phyloP scores from a whole-genome alignment of 495 filamentous ascomycete species.

The Ramalina intermedia region DNA sequence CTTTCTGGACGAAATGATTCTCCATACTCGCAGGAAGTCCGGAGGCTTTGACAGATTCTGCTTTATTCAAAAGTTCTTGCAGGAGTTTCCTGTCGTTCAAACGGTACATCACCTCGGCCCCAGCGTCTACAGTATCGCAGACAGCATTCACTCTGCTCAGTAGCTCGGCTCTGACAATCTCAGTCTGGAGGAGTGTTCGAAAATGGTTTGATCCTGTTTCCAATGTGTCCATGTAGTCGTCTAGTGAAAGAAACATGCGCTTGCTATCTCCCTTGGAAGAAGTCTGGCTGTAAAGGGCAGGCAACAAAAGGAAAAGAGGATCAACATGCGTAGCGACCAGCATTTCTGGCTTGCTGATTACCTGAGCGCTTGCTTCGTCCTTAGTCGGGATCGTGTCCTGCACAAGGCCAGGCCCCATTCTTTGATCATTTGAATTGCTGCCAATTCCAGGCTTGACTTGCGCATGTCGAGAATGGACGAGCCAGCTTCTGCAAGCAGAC shows the following conservation, averaged over 20 bases:
- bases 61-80: slow-evolving; percentile 54
- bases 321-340: slow-evolving; percentile 76
- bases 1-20: slow-evolving; percentile 62
- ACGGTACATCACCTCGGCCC: slow-evolving; percentile 70
- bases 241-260: slow-evolving; percentile 57
- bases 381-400: neutral
- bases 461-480: slow-evolving; percentile 18
- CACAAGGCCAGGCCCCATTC: too few relatives aligned
- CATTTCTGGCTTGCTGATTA: slow-evolving; percentile 50
- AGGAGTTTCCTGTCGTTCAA: slow-evolving; percentile 56
- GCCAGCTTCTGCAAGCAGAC: slow-evolving; percentile 48
- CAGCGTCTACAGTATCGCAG: slow-evolving; percentile 67
- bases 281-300: slow-evolving; percentile 37
- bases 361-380: slow-evolving; percentile 18
- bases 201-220: slow-evolving; percentile 41
- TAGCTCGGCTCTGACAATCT: slow-evolving; percentile 26
- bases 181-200: slow-evolving; percentile 38
- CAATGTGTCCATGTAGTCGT: slow-evolving; percentile 66
- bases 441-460: neutral
- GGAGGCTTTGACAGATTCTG: slow-evolving; percentile 45
- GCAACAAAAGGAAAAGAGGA: slow-evolving; percentile 68
- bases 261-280: slow-evolving; percentile 30
- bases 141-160: slow-evolving; percentile 44
- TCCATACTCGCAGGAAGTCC: slow-evolving; percentile 72
- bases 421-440: too few relatives aligned